Percentiles rank a stretch among this genome's conserved stretches.
Conservation (phyloP, 768 basidiomycete genomes). For the Collybia mongolica region DNA sequence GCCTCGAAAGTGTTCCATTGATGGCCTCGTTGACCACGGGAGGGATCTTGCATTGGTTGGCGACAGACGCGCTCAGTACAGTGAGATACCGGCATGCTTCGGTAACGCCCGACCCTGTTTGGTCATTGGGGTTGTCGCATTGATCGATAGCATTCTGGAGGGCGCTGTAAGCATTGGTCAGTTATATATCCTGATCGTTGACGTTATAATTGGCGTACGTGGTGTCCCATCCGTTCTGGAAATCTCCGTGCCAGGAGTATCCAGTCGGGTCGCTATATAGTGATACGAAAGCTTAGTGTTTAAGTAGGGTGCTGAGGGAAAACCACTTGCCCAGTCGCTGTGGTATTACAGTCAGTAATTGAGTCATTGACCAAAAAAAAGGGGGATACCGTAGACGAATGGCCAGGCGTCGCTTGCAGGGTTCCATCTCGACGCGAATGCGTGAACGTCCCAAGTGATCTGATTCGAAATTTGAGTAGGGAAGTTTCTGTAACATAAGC, state of each 20-base stretch:
- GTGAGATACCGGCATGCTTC: slow-evolving; percentile 39
- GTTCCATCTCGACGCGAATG: slow-evolving; percentile 33
- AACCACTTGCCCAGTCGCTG: too few species aligned
- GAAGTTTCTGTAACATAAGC: neutral
- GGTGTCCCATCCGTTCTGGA: slow-evolving; percentile 51
- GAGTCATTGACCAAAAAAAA: neutral
- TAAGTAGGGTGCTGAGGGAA: too few species aligned
- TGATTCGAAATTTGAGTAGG: neutral
- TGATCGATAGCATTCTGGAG: slow-evolving; percentile 48
- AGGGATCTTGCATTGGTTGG: slow-evolving; percentile 28
- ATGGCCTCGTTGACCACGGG: slow-evolving; percentile 27
- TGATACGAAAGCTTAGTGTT: too few species aligned
- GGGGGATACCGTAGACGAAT: slow-evolving; percentile 30
- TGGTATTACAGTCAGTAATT: too few species aligned
- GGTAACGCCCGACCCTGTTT: slow-evolving; percentile 32
- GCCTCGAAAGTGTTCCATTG: slow-evolving; percentile 18
- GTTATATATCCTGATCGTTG: too few species aligned
- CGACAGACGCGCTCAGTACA: slow-evolving; percentile 22
- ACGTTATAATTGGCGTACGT: slow-evolving; percentile 4
- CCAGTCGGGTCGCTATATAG: slow-evolving; percentile 52
- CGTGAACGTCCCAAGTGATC: slow-evolving; percentile 39
- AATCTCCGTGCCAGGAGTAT: slow-evolving; percentile 46
- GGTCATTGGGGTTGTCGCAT: slow-evolving; percentile 38
- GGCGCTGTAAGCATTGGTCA: slow-evolving; percentile 10
- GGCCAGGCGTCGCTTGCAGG: slow-evolving; percentile 33